Conservation (phyloP, 805 yeast species). For the Ogataea allantospora region DNA sequence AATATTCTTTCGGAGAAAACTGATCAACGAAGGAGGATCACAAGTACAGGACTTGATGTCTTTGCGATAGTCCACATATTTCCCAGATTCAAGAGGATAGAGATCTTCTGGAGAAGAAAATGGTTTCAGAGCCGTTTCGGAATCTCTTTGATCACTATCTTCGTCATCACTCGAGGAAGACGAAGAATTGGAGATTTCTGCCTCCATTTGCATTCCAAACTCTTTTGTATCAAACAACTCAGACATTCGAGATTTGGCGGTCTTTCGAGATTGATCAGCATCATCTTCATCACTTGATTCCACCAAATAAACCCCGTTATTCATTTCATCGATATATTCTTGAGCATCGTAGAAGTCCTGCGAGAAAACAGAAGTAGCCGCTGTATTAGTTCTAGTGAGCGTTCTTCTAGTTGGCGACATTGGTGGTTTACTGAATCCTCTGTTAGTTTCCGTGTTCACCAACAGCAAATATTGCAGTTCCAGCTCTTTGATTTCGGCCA, state of each 20-base stretch:
- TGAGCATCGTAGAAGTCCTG: conserved; percentile 69
- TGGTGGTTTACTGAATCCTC: conserved; percentile 24
- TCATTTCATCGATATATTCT: conserved; percentile 51
- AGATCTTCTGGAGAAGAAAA: conserved; percentile 34
- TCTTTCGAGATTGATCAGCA: conserved; percentile 5
- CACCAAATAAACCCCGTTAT: conserved; percentile 56
- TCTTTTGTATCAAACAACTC: conserved; percentile 7
- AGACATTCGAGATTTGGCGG: conserved; percentile 8
- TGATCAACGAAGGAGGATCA: conserved; percentile 78
- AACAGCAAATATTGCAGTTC: conserved; percentile 25
- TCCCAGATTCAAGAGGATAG: conserved; percentile 65
- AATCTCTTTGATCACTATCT: conserved; percentile 11
- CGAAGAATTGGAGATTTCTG: conserved; percentile 5
- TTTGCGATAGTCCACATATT: conserved; percentile 49
- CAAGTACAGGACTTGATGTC: conserved; percentile 58
- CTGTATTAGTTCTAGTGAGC: conserved; percentile 27
- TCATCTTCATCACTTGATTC: conserved; percentile 31
- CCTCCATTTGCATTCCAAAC: conserved; percentile 7
- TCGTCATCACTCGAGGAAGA: conserved; percentile 18
- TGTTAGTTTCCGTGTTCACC: conserved; percentile 21
- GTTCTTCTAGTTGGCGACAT: conserved; percentile 24
- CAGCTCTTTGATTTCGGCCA: conserved; percentile 20
- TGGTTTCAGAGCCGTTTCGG: neutral
- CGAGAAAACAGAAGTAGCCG: conserved; percentile 39
- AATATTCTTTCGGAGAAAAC: conserved; percentile 81